These are phyloP conservation scores for Nadsonia fulvescens DNA, from an alignment of 805 yeast species.

Conservation along the genomic window DNA sequence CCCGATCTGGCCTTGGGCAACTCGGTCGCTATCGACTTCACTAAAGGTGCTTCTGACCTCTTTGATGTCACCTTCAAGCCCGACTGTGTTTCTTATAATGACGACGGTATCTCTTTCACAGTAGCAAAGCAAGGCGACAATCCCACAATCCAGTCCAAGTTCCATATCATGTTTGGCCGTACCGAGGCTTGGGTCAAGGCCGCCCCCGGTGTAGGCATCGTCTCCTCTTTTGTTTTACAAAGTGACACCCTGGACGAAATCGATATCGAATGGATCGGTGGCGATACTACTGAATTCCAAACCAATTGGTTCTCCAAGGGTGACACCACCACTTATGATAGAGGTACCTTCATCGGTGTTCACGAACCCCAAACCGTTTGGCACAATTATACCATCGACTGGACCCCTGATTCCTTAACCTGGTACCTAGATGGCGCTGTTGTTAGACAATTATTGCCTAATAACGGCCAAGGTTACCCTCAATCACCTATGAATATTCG, in stretches of 20 bases:
- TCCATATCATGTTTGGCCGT: conserved; percentile 79
- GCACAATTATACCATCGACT: conserved; percentile 72
- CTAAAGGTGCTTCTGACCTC: conserved; percentile 22
- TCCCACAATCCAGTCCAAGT: conserved; percentile 61
- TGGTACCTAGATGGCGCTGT: conserved; percentile 61
- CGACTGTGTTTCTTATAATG: conserved; percentile 23
- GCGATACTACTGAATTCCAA: conserved; percentile 57
- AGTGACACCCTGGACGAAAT: conserved; percentile 79
- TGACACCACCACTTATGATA: conserved; percentile 52
- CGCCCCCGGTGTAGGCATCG: conserved; percentile 62
- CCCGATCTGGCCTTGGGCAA: conserved; percentile 48
- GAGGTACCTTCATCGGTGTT: conserved; percentile 45
- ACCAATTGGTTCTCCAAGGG: conserved; percentile 67
- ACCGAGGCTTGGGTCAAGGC: conserved; percentile 56
- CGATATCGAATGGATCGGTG: conserved; percentile 77
- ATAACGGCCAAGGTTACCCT: conserved; percentile 56
- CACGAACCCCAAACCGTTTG: conserved; percentile 35
- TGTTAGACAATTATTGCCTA: conserved; percentile 42
- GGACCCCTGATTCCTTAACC: conserved; percentile 47
- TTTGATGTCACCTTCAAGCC: conserved; percentile 23
- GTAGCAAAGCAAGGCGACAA: conserved; percentile 50
- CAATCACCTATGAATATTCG: conserved; percentile 77
- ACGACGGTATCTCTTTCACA: conserved; percentile 45
- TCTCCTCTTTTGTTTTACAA: conserved; percentile 67
- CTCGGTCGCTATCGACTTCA: conserved; percentile 34